Conservation (phyloP, 164 flowering plant genomes). For the Platanus orientalis region DNA sequence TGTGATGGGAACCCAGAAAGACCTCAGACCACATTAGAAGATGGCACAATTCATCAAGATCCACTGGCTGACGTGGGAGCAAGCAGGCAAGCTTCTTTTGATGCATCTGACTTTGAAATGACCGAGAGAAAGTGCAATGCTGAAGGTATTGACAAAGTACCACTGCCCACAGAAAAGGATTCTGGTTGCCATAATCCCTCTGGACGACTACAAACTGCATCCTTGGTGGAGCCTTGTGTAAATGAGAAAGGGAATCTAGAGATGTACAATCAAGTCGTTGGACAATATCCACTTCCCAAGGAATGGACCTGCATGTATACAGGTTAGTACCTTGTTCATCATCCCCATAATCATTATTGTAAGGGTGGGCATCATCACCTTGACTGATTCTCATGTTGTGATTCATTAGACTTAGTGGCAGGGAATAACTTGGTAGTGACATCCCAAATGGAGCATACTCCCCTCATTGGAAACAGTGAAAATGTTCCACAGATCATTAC, state of each 20-base stretch:
- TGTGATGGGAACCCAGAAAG: not conserved
- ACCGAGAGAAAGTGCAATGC: constrained; percentile 1
- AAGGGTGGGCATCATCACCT: not conserved
- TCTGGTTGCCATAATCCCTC: not conserved
- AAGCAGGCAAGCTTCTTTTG: constrained; percentile 3
- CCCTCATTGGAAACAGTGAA: not conserved
- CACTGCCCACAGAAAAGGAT: not conserved
- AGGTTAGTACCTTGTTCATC: constrained; percentile 13
- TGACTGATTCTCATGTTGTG: not conserved
- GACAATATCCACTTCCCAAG: not conserved
- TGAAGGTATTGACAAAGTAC: not conserved
- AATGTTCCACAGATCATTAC: not conserved
- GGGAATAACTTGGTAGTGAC: not conserved
- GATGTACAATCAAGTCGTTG: not conserved
- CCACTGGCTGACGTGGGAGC: constrained; percentile 1
- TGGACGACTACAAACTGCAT: not conserved
- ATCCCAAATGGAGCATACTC: not conserved
- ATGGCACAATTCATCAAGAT: not conserved
- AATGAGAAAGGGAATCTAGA: constrained; percentile 4
- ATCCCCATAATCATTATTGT: not conserved
- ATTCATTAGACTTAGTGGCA: not conserved
- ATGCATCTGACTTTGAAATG: constrained; percentile 7
- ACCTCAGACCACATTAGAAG: not conserved
- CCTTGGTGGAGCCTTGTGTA: not conserved
- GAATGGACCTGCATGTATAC: not conserved